Conservation (phyloP, 2,329 filamentous ascomycete species). For the Penicillium sp. region DNA sequence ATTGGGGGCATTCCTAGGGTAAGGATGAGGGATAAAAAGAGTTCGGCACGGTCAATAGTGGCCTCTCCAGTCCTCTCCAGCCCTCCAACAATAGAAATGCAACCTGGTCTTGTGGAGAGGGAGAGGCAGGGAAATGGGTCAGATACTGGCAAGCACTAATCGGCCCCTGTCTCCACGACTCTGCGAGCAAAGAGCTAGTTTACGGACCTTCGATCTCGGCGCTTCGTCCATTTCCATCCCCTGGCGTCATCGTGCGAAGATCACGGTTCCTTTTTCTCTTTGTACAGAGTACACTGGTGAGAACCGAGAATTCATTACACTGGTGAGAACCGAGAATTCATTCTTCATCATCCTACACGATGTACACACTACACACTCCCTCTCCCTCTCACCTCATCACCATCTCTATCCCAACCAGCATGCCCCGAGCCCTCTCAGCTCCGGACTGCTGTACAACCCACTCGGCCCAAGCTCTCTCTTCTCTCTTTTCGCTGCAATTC, state of each 20-base stretch:
- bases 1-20: no score
- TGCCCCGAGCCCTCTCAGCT: slow-evolving; percentile 1
- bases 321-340: neutral
- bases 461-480: slow-evolving; percentile 15
- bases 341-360: no score
- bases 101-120: slow-evolving; percentile 3
- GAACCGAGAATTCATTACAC: neutral
- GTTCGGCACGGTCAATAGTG: slow-evolving; percentile 3
- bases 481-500: neutral
- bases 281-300: neutral
- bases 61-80: no score
- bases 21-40: no score
- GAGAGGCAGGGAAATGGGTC: slow-evolving; percentile 13
- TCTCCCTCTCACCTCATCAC: neutral
- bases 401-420: slow-evolving; percentile 4
- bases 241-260: neutral
- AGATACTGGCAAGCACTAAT: neutral
- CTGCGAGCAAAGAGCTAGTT: neutral
- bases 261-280: neutral
- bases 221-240: neutral
- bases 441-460: slow-evolving; percentile 12
- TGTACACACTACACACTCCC: neutral
- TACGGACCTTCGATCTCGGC: neutral
- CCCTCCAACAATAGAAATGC: neutral
- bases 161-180: slow-evolving; percentile 3